Conservation (phyloP, 352 stramenopile species). For the Globisporangium mamillatum region DNA sequence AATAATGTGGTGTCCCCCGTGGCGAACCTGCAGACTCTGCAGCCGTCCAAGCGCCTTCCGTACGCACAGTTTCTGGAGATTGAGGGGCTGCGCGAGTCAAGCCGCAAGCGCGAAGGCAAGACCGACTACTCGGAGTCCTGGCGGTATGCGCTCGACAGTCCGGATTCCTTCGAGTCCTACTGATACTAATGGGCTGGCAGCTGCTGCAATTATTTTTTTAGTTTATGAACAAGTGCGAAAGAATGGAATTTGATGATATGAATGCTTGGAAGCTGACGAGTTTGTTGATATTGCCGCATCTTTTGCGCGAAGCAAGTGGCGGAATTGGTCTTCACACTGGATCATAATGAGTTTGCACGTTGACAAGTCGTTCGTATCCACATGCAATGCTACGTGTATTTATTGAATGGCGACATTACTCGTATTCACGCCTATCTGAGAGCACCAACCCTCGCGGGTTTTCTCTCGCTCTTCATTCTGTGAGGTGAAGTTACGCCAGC, state of each 20-base stretch:
- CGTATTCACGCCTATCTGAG: no score
- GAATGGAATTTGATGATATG: not conserved
- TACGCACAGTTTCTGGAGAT: conserved; percentile 82
- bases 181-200: not conserved
- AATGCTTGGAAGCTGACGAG: not conserved
- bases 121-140: conserved; percentile 44
- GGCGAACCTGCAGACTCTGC: conserved; percentile 26
- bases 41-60: conserved; percentile 56
- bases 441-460: no score
- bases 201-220: not conserved
- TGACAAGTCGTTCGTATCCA: no score
- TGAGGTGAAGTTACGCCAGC: not conserved
- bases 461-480: not conserved
- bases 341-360: no score
- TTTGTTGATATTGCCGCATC: not conserved
- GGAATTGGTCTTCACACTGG: no score
- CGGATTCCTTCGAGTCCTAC: not conserved
- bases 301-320: no score
- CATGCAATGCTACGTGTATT: no score
- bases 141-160: conserved; percentile 15
- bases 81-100: conserved; percentile 75
- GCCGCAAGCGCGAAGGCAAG: conserved; percentile 31
- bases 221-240: not conserved
- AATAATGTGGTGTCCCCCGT: not conserved
- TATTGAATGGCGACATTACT: no score